Base-by-base conservation (phyloP, 495 filamentous ascomycete species). In the Penicillium lagena region DNA sequence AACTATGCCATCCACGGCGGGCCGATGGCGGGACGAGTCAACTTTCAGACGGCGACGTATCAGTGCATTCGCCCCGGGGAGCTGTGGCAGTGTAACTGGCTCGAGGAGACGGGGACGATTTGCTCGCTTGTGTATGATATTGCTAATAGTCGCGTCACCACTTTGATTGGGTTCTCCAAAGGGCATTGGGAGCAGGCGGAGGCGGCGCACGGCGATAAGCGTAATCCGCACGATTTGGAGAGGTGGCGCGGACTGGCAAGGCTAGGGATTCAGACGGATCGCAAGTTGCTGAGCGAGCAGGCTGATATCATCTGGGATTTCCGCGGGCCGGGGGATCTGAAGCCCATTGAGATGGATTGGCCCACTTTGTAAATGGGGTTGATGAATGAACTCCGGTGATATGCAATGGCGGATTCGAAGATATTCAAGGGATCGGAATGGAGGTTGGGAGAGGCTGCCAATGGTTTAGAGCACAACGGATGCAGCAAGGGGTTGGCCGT, bases 1-100 rank as follows among this genome's bases (percentile, higher is more conserved):
- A 63, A 68, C 41, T 69, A 72, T 41, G 54, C 62, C 36, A 71
- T 72, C 37, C 67, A 71, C 39, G 58, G 66, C 12, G 62, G 66
- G 2, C 65, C 64, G 2, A 68, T 70, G 60, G 68, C 63, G 2
- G 66, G 65, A 1, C 58, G 64, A 2, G 53, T 55, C 35, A 70
- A 70, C 39, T 67, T 56, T 52, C 66, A 68, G 39, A 40, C 58
- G 7, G 67, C 59, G 1, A 57, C 58, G 7, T 70, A 70, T 45
- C 60, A 67, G 29, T 71, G 65, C 45, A 67, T 69, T 36, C 58
- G 63, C 2, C 56, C 56, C 1, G 60, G 62, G 1, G 65, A 68
- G 50, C 51, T 64, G 10, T 66, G 62, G 62, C 61, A 69, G 40
- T 66, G 62, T 31, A 68, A 69, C 39, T 70, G 64, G 65, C 55